A percentile compares a stretch with the other conserved stretches of the same genome.
phyloP scores from a whole-genome alignment of 2,329 filamentous ascomycete species.

The Fusarium chaquense region DNA sequence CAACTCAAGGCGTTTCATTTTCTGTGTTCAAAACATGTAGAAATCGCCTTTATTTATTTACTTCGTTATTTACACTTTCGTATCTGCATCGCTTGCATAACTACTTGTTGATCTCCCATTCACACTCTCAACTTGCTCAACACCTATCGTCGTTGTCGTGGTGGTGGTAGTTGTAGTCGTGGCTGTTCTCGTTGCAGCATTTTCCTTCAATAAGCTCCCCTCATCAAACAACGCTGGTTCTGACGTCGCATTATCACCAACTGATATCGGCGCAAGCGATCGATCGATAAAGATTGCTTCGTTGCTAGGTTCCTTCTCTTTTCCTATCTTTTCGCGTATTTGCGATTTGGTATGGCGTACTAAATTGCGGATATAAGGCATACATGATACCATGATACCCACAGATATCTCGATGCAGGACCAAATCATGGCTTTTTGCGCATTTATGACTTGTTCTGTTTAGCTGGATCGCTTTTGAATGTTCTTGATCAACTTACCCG shows the following conservation, averaged over 20 bases:
- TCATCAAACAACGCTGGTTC: background rate
- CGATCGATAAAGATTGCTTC: conserved; percentile 20
- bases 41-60: background rate
- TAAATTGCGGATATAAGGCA: conserved; percentile 27
- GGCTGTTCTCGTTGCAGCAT: background rate
- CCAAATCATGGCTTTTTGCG: conserved; percentile 24
- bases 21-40: background rate
- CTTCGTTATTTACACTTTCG: conserved; percentile 7
- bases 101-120: background rate
- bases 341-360: background rate
- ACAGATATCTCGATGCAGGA: conserved; percentile 18
- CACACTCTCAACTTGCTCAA: background rate
- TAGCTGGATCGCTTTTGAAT: background rate
- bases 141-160: background rate
- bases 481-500: background rate
- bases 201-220: conserved; percentile 5
- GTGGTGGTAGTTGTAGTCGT: background rate
- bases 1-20: background rate
- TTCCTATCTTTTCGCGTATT: background rate
- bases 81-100: conserved; percentile 26
- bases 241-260: background rate
- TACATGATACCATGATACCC: conserved; percentile 32
- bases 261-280: conserved; percentile 15
- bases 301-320: background rate
- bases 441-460: background rate